These are phyloP conservation scores for Fusarium sp. DNA, from an alignment of 2,329 filamentous ascomycete species.

Conservation along the genomic window DNA sequence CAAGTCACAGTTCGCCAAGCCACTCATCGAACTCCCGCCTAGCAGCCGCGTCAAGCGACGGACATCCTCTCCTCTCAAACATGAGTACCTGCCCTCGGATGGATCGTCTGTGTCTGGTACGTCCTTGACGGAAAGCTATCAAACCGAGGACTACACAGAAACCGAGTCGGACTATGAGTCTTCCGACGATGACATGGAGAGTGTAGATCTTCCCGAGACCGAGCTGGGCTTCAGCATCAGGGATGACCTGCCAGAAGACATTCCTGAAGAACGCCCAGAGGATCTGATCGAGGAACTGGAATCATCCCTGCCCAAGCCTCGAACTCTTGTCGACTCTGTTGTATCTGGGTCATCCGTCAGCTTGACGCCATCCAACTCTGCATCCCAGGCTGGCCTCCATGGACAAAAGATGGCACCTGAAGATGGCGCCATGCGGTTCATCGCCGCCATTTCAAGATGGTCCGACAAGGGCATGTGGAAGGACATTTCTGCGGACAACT, in stretches of 20 bases:
- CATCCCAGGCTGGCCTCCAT: conserved; percentile 76
- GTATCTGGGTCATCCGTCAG: conserved; percentile 68
- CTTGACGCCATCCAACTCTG: conserved; percentile 83
- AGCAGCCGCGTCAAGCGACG: conserved; percentile 70
- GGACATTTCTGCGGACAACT: conserved; percentile 64
- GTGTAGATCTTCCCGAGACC: conserved; percentile 69
- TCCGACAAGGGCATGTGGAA: conserved; percentile 72
- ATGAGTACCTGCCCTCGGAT: conserved; percentile 93
- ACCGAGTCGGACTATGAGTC: conserved; percentile 63
- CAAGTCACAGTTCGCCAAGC: conserved; percentile 44
- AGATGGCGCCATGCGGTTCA: conserved; percentile 59
- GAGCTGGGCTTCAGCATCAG: conserved; percentile 69
- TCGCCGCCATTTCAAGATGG: conserved; percentile 72
- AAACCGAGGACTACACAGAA: conserved; percentile 57
- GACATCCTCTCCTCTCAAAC: conserved; percentile 93
- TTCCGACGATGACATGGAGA: conserved; percentile 69
- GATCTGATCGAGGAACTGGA: conserved; percentile 18
- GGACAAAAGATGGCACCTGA: conserved; percentile 57
- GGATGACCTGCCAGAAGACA: conserved; percentile 47
- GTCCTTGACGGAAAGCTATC: conserved; percentile 66
- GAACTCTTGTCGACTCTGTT: conserved; percentile 52
- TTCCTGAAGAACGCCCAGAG: conserved; percentile 50
- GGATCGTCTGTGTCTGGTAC: conserved; percentile 70
- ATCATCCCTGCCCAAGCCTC: conserved; percentile 33
- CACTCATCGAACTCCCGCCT: conserved; percentile 60